Base-by-base conservation (phyloP, 139 green algal species). In the Dunaliella primolecta region DNA sequence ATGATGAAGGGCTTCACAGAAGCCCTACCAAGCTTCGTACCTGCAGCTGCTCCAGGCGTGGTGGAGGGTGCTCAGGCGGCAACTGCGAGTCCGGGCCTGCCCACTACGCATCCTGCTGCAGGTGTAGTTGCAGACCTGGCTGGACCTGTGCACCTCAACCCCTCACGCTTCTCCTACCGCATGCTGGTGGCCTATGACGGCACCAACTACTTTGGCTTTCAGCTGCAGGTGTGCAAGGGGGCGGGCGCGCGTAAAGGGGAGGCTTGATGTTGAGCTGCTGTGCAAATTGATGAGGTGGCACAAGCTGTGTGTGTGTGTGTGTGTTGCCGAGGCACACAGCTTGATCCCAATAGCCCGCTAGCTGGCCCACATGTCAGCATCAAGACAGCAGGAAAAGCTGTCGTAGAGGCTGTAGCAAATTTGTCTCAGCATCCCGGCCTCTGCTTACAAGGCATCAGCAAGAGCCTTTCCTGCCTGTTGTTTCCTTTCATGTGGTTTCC, bases 111-210 rank as follows among this genome's bases (percentile, higher is more conserved):
- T 15, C 46, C 46, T 64, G 46, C 7, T 25, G 46, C 46, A 7
- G 46, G 7, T 64, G 46, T 15, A 25, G 46, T 15, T 64, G 46
- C 46, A 64, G 7, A 64, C 46, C 15, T 64, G 7, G 46, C 7
- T 7, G 46, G 46, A 64, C 46, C 46, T 25, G 7, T 25, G 7
- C 7, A 64, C 46, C 46, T 7, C 46, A 64, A 64, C 46, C 46
- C 46, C 15, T 64, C 46, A 15, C 46, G 46, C 46, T 64, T 64
- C 46, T 64, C 46, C 81, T 93, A 89, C 85, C 38, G 71, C 25
- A 70, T 89, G 70, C 33, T 84, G 33, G 29, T 93, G 2, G 84
- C 79, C 27, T 93, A 93, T 84, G 90, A 93, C 37, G 90, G 90
- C 35, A 91, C 85, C 1, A 36, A 81, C 7, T 93, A 90, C 81